phyloP scores from a whole-genome alignment of 179 eudicot species.

The Silene noctiflora region DNA sequence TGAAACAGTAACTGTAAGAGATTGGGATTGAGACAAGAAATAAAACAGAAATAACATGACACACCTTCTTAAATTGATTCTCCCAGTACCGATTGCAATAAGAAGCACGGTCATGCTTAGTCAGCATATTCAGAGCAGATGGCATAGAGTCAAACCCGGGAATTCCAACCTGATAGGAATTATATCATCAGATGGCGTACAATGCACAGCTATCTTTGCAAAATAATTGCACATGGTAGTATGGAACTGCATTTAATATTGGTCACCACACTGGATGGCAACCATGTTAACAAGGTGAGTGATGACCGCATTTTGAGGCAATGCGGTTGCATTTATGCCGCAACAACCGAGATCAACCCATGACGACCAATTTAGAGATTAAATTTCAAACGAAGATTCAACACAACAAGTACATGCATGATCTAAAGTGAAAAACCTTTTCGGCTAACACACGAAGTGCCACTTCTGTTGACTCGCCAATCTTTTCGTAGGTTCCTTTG shows the following conservation, averaged over 20 bases:
- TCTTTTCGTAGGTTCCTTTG: conserved; percentile 86
- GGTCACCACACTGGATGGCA: background rate
- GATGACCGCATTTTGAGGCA: background rate
- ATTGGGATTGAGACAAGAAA: background rate
- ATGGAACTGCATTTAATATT: background rate
- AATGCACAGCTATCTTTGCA: background rate
- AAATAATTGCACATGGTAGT: conserved; percentile 3
- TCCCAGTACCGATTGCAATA: conserved; percentile 98
- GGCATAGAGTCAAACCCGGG: conserved; percentile 99
- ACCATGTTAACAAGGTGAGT: background rate
- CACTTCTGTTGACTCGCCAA: conserved; percentile 98
- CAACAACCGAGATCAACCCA: background rate
- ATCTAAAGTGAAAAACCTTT: conserved; percentile 51
- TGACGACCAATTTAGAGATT: background rate
- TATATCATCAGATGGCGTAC: conserved; percentile 15
- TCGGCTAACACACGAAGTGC: conserved; percentile 95
- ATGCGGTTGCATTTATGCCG: background rate
- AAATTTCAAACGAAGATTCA: background rate
- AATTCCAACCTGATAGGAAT: conserved; percentile 76
- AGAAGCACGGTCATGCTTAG: conserved; percentile 94
- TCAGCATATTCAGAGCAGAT: conserved; percentile 88
- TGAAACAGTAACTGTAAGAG: background rate
- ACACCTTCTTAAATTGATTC: conserved; percentile 87
- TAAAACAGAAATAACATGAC: conserved; percentile 5
- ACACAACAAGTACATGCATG: background rate